Evolutionary conservation across 2,329 filamentous ascomycete species (phyloP).

Genomic region (Dactylellina parvicollis): DNA sequence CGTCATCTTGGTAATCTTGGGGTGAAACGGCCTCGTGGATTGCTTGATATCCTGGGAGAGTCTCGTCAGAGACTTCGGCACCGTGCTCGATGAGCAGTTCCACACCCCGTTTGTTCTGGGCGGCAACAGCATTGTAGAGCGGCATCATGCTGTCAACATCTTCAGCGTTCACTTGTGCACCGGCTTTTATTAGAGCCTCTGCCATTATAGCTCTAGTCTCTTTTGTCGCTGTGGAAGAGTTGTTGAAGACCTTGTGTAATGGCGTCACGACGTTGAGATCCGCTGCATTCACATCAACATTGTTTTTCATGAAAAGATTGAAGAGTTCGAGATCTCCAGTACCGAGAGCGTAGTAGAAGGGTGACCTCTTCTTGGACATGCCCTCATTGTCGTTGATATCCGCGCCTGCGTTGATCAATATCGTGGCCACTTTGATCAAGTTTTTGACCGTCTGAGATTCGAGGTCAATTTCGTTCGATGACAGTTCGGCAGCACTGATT

Average conservation of each 20-base stretch:
- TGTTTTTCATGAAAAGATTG: slow-evolving; percentile 39
- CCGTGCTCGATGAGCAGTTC: slow-evolving; percentile 49
- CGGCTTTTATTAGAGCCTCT: slow-evolving; percentile 39
- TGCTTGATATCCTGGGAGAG: slow-evolving; percentile 19
- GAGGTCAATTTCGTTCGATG: slow-evolving; percentile 28
- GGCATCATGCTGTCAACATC: slow-evolving; percentile 50
- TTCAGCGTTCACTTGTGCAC: slow-evolving; percentile 49
- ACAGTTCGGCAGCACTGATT: slow-evolving; percentile 14
- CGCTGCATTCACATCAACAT: slow-evolving; percentile 8
- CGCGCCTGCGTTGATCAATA: slow-evolving; percentile 35
- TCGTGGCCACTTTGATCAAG: slow-evolving; percentile 14
- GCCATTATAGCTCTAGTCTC: slow-evolving; percentile 36
- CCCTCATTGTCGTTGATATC: slow-evolving; percentile 30
- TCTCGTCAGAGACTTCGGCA: slow-evolving; percentile 40
- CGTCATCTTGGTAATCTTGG: slow-evolving; percentile 12
- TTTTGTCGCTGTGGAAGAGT: slow-evolving; percentile 17
- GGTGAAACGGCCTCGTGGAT: slow-evolving; percentile 38
- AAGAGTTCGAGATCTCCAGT: slow-evolving; percentile 34
- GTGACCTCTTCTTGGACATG: slow-evolving; percentile 32
- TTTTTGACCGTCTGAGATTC: slow-evolving; percentile 12
- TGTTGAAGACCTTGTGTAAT: slow-evolving; percentile 28
- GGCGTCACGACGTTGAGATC: slow-evolving; percentile 23
- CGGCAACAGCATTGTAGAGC: slow-evolving; percentile 47
- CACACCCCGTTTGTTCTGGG: slow-evolving; percentile 51
- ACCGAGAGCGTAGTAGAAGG: slow-evolving; percentile 23